Evolutionary conservation across 345 rosid species (phyloP).

Genomic region (Anacardium occidentale): DNA sequence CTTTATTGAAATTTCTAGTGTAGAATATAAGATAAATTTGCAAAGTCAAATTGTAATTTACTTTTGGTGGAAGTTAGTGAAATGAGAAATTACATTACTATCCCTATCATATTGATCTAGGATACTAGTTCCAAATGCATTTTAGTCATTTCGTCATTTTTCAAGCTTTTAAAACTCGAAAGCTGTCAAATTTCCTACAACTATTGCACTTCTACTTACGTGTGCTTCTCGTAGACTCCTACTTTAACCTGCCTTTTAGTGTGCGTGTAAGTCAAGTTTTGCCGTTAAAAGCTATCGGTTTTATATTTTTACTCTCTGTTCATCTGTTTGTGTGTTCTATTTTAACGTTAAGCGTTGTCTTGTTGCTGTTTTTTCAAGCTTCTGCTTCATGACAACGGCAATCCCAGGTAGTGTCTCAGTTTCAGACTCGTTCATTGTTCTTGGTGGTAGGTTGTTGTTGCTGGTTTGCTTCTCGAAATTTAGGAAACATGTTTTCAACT

Average conservation of each 20-base stretch:
- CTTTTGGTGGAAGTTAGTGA: too few relatives aligned
- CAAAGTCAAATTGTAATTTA: too few relatives aligned
- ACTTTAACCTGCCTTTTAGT: background rate
- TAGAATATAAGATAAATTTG: too few relatives aligned
- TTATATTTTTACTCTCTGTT: too few relatives aligned
- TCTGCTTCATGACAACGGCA: background rate
- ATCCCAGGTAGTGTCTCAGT: background rate
- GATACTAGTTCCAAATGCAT: too few relatives aligned
- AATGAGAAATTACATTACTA: too few relatives aligned
- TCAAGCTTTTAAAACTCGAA: too few relatives aligned
- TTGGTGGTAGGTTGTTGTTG: background rate
- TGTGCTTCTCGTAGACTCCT: too few relatives aligned
- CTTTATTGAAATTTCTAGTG: too few relatives aligned
- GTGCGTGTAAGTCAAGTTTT: constrained; percentile 30
- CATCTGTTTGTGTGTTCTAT: background rate
- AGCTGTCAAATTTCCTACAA: constrained; percentile 2
- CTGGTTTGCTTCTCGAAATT: background rate
- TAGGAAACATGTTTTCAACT: background rate
- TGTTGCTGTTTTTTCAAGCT: background rate
- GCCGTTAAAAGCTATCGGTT: background rate
- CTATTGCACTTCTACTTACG: background rate
- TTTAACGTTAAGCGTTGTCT: background rate
- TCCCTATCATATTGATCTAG: too few relatives aligned
- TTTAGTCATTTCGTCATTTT: too few relatives aligned
- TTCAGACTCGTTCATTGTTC: background rate